Percentiles rank a stretch among this genome's conserved stretches.
phyloP scores from a whole-genome alignment of 179 eudicot genomes.

The Silene vulgaris region DNA sequence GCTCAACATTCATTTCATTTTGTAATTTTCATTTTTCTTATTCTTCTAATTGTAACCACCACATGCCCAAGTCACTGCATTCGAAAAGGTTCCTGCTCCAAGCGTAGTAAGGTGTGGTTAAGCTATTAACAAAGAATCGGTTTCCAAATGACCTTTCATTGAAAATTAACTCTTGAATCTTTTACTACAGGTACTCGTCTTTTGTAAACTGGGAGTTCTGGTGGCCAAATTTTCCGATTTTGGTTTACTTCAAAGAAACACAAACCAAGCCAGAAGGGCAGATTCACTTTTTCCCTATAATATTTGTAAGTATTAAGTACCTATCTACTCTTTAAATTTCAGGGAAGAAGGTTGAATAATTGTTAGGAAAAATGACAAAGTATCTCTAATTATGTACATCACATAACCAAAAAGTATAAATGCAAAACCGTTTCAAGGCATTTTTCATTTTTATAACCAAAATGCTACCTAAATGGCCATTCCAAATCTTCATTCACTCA shows the following conservation, averaged over 20 bases:
- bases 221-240: slow-evolving; percentile 94
- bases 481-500: no score
- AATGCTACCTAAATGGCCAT: no score
- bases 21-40: no score
- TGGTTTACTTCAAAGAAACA: slow-evolving; percentile 90
- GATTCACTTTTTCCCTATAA: slow-evolving; percentile 88
- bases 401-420: no score
- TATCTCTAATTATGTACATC: no score
- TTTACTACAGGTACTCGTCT: slow-evolving; percentile 60
- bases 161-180: not conserved
- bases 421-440: no score
- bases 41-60: no score
- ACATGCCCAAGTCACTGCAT: no score
- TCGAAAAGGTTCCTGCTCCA: not conserved
- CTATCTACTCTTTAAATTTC: not conserved
- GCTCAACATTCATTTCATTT: no score
- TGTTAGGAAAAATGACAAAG: not conserved
- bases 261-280: slow-evolving; percentile 97
- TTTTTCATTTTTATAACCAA: no score
- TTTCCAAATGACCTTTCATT: not conserved
- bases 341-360: not conserved
- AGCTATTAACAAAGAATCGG: not conserved
- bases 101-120: not conserved
- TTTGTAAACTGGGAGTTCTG: slow-evolving; percentile 97
- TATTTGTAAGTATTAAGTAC: slow-evolving; percentile 58